phyloP scores from a whole-genome alignment of 1,139 yeast species.

The Lodderomyces theae region DNA sequence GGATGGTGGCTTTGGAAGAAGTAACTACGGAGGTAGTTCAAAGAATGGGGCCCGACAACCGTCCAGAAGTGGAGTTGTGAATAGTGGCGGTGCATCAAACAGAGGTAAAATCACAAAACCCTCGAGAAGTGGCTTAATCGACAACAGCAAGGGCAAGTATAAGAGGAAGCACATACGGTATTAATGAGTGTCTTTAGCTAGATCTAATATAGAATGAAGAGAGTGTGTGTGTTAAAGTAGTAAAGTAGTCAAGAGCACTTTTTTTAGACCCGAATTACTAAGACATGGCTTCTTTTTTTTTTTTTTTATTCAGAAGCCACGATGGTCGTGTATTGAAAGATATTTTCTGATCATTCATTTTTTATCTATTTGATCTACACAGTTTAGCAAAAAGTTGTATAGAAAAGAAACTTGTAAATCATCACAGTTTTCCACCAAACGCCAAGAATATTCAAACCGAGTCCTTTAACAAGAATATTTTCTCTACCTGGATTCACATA shows the following conservation, averaged over 20 bases:
- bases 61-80: conserved; percentile 21
- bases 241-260: too few species aligned
- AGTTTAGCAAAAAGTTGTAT: not conserved
- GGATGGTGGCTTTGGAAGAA: not conserved
- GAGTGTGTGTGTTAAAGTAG: too few species aligned
- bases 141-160: conserved; percentile 15
- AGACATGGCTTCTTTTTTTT: too few species aligned
- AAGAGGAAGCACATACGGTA: conserved; percentile 10
- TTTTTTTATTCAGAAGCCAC: too few species aligned
- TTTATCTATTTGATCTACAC: conserved; percentile 3
- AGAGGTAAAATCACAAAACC: conserved; percentile 13
- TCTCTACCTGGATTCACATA: not conserved
- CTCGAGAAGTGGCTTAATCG: conserved; percentile 21
- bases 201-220: too few species aligned
- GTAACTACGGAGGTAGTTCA: conserved; percentile 4
- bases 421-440: not conserved
- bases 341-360: not conserved
- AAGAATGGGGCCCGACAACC: conserved; percentile 15
- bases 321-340: not conserved
- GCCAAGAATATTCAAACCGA: too few species aligned
- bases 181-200: too few species aligned
- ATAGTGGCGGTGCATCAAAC: not conserved
- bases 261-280: too few species aligned
- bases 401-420: too few species aligned
- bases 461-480: not conserved